phyloP scores from a whole-genome alignment of 176 grass and related monocot genomes.

The Eragrostis nindensis region DNA sequence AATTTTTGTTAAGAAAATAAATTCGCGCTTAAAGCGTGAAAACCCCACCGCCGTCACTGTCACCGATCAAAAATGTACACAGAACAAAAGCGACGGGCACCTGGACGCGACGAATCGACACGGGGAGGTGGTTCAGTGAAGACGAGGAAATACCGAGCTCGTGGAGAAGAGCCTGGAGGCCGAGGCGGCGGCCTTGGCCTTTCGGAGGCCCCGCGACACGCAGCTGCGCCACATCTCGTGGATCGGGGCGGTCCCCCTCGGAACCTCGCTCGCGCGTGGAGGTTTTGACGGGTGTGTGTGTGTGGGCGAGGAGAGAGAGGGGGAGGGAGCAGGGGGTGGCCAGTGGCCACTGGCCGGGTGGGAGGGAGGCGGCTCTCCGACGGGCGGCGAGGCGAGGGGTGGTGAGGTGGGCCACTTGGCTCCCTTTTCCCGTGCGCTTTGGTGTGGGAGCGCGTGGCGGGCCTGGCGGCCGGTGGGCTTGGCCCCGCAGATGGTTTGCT shows the following conservation, averaged over 20 bases:
- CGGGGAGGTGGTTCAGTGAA: not conserved
- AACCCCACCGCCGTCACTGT: not conserved
- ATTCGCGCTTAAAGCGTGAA: not conserved
- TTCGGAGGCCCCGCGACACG: conserved; percentile 50
- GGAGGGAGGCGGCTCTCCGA: not conserved
- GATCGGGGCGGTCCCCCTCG: not conserved
- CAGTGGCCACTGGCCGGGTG: not conserved
- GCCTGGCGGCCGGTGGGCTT: no score
- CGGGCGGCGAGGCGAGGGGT: not conserved
- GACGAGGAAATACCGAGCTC: conserved; percentile 49
- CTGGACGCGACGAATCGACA: not conserved
- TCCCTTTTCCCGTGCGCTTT: not conserved
- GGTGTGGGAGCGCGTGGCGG: not conserved
- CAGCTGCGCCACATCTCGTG: conserved; percentile 79
- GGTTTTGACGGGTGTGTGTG: not conserved
- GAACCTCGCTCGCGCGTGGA: not conserved
- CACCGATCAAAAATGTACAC: not conserved
- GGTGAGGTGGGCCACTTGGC: not conserved
- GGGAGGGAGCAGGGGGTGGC: no score
- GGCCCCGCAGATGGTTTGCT: not conserved
- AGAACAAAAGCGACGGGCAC: not conserved
- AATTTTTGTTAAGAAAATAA: no score
- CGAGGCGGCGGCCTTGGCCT: conserved; percentile 47
- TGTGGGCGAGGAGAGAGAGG: not conserved
- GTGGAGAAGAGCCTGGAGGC: conserved; percentile 61